phyloP scores from a whole-genome alignment of 345 rosid species.

The Gossypium rotundifolium region DNA sequence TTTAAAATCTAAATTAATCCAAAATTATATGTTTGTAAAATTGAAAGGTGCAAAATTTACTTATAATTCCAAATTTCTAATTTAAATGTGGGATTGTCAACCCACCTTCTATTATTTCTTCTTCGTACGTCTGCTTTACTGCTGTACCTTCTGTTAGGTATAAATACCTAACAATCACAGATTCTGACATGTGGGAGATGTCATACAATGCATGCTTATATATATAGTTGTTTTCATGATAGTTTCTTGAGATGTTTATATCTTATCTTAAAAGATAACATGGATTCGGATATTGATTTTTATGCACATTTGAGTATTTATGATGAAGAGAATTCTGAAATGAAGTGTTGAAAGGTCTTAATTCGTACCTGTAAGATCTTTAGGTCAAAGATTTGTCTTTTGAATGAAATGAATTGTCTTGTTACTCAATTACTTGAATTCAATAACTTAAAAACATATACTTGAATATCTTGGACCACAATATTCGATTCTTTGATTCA shows the following conservation, averaged over 20 bases:
- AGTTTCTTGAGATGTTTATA: not conserved
- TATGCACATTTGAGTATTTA: not conserved
- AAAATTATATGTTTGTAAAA: too few relatives aligned
- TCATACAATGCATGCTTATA: not conserved
- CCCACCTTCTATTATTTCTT: not conserved
- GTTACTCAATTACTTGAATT: slow-evolving; percentile 18
- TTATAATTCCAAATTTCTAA: not conserved
- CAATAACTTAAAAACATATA: not conserved
- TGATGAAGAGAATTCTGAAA: not conserved
- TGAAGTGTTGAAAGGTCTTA: slow-evolving; percentile 13
- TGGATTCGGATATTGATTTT: not conserved
- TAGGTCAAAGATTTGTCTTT: slow-evolving; percentile 55
- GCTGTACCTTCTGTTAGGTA: slow-evolving; percentile 24
- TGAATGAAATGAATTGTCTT: slow-evolving; percentile 18
- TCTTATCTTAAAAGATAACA: not conserved
- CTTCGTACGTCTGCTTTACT: not conserved
- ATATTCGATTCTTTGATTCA: too few relatives aligned
- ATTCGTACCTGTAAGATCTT: slow-evolving; percentile 32
- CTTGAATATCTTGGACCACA: too few relatives aligned
- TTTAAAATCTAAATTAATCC: too few relatives aligned
- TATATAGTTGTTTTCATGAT: slow-evolving; percentile 32
- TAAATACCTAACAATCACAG: slow-evolving; percentile 35
- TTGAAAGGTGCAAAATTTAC: not conserved
- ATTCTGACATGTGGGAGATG: slow-evolving; percentile 22
- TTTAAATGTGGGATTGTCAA: not conserved